phyloP scores from a whole-genome alignment of 106 monocot genomes.

The Xerophyta viscosa region DNA sequence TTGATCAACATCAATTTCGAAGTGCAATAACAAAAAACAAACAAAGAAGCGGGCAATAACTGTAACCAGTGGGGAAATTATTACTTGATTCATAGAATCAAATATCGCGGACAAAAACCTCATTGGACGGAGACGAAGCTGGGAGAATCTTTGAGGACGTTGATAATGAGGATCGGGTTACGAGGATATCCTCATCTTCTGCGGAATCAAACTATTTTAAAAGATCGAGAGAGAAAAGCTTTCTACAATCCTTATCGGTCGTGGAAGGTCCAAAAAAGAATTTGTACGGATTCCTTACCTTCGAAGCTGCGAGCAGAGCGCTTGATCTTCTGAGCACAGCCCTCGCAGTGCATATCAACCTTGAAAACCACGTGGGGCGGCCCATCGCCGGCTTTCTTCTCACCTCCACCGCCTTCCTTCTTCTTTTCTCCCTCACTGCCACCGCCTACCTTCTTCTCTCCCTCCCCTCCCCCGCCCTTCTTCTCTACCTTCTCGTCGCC shows the following conservation, averaged over 20 bases:
- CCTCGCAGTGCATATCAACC: slow-evolving; percentile 59
- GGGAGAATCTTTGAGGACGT: too few relatives aligned
- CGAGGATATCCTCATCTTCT: too few relatives aligned
- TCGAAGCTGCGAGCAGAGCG: slow-evolving; percentile 16
- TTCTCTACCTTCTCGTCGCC: slow-evolving; percentile 2
- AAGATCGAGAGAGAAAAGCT: neutral
- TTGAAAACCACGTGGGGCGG: slow-evolving; percentile 22
- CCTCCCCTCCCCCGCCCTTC: slow-evolving; percentile 7
- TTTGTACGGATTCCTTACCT: slow-evolving; percentile 25
- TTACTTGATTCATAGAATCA: too few relatives aligned
- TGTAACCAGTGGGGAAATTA: too few relatives aligned
- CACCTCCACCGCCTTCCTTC: neutral
- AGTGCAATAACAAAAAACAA: too few relatives aligned
- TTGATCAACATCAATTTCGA: too few relatives aligned
- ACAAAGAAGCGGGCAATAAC: too few relatives aligned
- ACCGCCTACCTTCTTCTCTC: slow-evolving; percentile 3
- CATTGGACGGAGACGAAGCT: too few relatives aligned
- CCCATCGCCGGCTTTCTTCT: slow-evolving; percentile 1
- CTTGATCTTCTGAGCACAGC: slow-evolving; percentile 52
- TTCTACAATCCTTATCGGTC: too few relatives aligned
- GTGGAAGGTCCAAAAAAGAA: neutral
- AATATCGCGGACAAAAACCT: too few relatives aligned
- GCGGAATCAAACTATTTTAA: too few relatives aligned
- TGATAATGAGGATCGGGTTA: too few relatives aligned
- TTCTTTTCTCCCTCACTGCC: slow-evolving; percentile 1